Evolutionary conservation across 306 rosid species (phyloP).

Genomic region (Cyclanthera cordifolia): DNA sequence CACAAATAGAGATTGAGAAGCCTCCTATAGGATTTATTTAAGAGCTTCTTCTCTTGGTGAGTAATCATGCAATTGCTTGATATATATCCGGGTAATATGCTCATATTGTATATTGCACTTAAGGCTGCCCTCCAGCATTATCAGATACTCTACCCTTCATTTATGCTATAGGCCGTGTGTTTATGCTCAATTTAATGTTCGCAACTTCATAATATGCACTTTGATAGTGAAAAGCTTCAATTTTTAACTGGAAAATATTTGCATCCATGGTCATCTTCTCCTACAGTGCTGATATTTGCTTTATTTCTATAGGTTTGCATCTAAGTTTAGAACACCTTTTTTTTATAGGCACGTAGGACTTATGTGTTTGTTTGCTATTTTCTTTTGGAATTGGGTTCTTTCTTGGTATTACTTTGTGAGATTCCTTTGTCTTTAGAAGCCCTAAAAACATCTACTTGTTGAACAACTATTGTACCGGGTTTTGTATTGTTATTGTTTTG

Average conservation of each 20-base stretch:
- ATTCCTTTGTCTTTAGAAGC: neutral
- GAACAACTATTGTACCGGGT: neutral
- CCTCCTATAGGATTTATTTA: constrained; percentile 46
- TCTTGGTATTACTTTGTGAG: neutral
- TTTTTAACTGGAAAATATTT: neutral
- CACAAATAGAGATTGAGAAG: constrained; percentile 56
- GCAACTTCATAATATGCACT: neutral
- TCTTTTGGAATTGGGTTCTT: neutral
- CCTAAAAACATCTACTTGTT: neutral
- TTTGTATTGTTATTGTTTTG: neutral
- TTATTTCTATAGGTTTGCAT: neutral
- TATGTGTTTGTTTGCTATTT: neutral
- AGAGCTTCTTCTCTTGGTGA: constrained; percentile 63
- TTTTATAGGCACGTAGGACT: neutral
- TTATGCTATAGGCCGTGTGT: neutral
- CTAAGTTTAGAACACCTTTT: neutral
- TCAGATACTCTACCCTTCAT: neutral
- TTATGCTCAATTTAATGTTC: neutral
- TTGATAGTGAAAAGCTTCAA: neutral
- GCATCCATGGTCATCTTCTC: neutral
- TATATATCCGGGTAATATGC: constrained; percentile 11
- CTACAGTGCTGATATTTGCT: neutral
- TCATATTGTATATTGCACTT: neutral
- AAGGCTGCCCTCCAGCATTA: neutral
- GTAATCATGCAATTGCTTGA: constrained; percentile 27